Percentiles rank a stretch among this genome's conserved stretches.
phyloP scores from a whole-genome alignment of 2,329 filamentous ascomycete species.

The Pseudopyricularia javanii region DNA sequence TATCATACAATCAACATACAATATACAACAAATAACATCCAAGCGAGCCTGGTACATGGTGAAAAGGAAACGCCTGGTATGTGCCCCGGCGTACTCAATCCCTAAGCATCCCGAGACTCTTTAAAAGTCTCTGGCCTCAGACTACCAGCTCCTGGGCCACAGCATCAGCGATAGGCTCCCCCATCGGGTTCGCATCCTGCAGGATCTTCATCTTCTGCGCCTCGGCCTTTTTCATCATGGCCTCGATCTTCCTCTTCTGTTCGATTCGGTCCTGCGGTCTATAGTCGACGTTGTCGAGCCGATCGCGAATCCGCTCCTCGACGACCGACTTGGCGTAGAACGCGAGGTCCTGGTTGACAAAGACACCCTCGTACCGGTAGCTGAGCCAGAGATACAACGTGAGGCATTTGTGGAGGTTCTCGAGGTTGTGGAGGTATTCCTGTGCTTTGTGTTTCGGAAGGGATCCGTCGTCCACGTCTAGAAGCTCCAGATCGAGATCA shows the following conservation, averaged over 20 bases:
- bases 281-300: constrained; percentile 44
- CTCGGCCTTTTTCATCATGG: constrained; percentile 7
- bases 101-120: not conserved
- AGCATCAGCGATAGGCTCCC: not conserved
- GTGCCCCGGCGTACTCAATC: not conserved
- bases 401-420: constrained; percentile 68
- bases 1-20: no score
- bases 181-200: not conserved
- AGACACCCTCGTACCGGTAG: constrained; percentile 75
- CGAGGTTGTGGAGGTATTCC: constrained; percentile 55
- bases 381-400: constrained; percentile 89
- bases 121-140: not conserved
- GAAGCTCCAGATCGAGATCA: constrained; percentile 57
- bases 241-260: constrained; percentile 15
- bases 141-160: not conserved
- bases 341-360: constrained; percentile 61
- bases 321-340: constrained; percentile 68
- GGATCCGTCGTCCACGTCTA: constrained; percentile 43
- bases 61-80: no score
- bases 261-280: constrained; percentile 20
- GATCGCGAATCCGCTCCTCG: constrained; percentile 61
- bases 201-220: constrained; percentile 10
- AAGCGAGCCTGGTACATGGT: no score
- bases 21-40: no score
- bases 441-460: constrained; percentile 9